Conservation (phyloP, 2,329 filamentous ascomycete species). For the Fusarium sp. region DNA sequence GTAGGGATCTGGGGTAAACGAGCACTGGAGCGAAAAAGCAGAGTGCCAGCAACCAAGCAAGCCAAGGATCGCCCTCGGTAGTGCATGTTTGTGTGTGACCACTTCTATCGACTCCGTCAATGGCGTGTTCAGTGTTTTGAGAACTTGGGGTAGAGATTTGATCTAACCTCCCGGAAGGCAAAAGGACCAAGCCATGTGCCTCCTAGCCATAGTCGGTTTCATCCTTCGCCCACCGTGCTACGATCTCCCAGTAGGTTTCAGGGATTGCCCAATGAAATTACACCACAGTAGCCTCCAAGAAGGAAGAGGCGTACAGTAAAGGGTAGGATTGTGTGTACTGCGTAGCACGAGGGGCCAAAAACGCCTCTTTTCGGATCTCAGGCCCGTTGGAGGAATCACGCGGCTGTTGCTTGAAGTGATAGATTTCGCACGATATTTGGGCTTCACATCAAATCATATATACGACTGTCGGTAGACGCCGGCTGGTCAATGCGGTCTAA, state of each 20-base stretch:
- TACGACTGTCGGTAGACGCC: slow-evolving; percentile 3
- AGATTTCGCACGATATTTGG: neutral
- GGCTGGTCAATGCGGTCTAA: neutral
- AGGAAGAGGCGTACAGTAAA: slow-evolving; percentile 6
- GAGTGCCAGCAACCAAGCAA: neutral
- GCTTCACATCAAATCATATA: neutral
- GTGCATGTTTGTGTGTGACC: neutral
- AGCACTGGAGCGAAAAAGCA: slow-evolving; percentile 2
- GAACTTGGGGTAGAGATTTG: neutral
- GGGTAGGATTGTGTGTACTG: slow-evolving; percentile 13
- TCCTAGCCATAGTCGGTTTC: slow-evolving; percentile 5
- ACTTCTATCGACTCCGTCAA: neutral
- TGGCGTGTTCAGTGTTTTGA: neutral
- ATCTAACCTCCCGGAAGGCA: neutral
- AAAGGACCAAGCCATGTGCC: neutral
- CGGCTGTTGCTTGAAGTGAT: neutral
- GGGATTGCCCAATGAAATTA: slow-evolving; percentile 13
- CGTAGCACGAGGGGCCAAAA: slow-evolving; percentile 1
- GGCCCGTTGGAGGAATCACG: slow-evolving; percentile 29
- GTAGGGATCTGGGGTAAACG: slow-evolving; percentile 17
- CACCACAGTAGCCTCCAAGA: neutral
- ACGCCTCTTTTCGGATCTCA: slow-evolving; percentile 37
- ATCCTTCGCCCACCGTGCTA: slow-evolving; percentile 6
- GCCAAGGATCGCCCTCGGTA: neutral
- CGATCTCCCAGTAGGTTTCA: neutral